A percentile compares a stretch with the other conserved stretches of the same genome.
Evolutionary conservation across 345 rosid genomes (phyloP).

Genomic region (Eucalyptus urophylla): DNA sequence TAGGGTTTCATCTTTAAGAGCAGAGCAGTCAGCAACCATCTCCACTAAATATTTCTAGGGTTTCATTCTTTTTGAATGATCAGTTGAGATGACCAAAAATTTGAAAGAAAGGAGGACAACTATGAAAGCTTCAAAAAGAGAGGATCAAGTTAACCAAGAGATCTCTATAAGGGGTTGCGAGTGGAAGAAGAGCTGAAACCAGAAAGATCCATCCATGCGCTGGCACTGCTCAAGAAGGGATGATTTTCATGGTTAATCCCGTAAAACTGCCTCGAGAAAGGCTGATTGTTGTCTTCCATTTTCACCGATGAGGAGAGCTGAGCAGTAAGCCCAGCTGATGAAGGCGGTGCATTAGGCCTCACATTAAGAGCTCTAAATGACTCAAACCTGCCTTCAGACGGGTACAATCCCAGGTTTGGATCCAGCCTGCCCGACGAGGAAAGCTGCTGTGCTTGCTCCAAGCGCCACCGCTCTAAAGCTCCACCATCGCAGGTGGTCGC

Average conservation of each 20-base stretch:
- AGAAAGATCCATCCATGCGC: slow-evolving; percentile 49
- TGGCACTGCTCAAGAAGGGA: slow-evolving; percentile 15
- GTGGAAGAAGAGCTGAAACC: slow-evolving; percentile 53
- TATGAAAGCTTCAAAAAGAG: neutral
- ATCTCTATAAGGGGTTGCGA: neutral
- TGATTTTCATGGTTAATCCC: slow-evolving; percentile 30
- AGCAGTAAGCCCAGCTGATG: neutral
- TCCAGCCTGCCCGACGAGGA: slow-evolving; percentile 41
- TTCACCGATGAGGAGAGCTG: slow-evolving; percentile 39
- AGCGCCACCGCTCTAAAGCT: slow-evolving; percentile 38
- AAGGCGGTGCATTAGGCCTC: slow-evolving; percentile 19
- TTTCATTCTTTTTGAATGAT: neutral
- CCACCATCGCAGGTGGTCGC: neutral
- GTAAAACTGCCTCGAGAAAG: slow-evolving; percentile 39
- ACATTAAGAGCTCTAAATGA: slow-evolving; percentile 6
- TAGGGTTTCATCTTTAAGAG: neutral
- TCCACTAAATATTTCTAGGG: neutral
- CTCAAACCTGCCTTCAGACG: slow-evolving; percentile 31
- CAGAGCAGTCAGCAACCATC: neutral
- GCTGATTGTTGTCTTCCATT: slow-evolving; percentile 42
- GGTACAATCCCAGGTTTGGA: slow-evolving; percentile 7
- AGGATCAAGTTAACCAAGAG: neutral
- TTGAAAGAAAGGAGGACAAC: neutral
- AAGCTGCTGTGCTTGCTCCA: slow-evolving; percentile 34
- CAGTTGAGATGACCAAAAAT: neutral